Evolutionary conservation across 1,284 basidiomycete species (phyloP), one percentile per base, ranked within the genome.

Genomic region (Gymnopus androsaceus): DNA sequence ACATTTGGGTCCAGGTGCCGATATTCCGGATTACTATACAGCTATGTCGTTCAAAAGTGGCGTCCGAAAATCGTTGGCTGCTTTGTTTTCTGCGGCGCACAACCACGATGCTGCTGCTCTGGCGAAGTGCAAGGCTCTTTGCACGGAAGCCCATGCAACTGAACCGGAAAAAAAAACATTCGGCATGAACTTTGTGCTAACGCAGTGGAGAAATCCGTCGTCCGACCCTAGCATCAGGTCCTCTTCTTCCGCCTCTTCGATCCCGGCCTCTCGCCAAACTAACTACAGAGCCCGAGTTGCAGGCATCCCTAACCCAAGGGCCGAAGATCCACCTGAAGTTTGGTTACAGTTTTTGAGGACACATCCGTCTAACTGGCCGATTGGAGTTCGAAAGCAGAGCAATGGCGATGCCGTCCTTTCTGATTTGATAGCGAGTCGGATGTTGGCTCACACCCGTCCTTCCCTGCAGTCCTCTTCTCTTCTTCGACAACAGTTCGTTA

Each of bases 301-400:
- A 28, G 9, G 25, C 15, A 25, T 42, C 5, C 6, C 4, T 7
- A 59, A 59, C 31, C 57, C 57, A 4, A 50, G 40, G 2, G 8
- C 45, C 3, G 47, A 40, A 2, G 54, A 55, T 25, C 45, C 54
- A 3, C 25, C 54, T 11, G 76, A 78, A 48, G 65, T 64, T 25
- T 79, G 77, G 77, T 71, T 71, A 31, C 69, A 71, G 3, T 79
- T 77, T 57, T 72, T 77, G 46, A 64, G 71, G 8, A 65, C 66
- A 27, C 74, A 79, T 52, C 72, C 66, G 3, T 67, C 67, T 49
- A 78, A 76, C 1, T 78, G 75, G 67, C 77, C 77, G 4, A 74
- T 72, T 51, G 77, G 77, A 51, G 77, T 79, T 52, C 70, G 78
- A 46, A 70, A 69, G 45, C 71, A 73, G 56, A 47, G 60, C 17